Evolutionary conservation across 2,329 filamentous ascomycete species (phyloP).

Genomic region (Alternaria angustiovoidea): DNA sequence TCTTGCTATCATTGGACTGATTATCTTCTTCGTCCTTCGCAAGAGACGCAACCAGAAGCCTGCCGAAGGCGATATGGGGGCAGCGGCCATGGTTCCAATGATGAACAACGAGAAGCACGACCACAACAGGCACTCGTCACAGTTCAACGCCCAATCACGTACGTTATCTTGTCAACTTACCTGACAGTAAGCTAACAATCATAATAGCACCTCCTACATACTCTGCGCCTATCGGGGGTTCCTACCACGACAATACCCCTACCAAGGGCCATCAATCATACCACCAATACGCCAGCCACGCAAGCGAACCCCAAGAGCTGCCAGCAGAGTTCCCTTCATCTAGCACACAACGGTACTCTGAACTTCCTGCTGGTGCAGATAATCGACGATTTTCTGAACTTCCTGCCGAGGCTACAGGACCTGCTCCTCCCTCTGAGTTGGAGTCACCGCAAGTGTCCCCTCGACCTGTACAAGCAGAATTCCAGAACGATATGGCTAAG

Average conservation of each 20-base stretch:
- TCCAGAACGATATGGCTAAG: conserved; percentile 19
- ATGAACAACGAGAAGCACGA: conserved; percentile 23
- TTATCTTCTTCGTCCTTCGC: conserved; percentile 35
- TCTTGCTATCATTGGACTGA: conserved; percentile 32
- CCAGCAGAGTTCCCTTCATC: conserved; percentile 19
- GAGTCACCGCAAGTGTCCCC: conserved; percentile 33
- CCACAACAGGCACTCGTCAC: conserved; percentile 12
- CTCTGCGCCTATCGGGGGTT: conserved; percentile 28
- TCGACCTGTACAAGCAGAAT: conserved; percentile 21
- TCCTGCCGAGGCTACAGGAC: conserved; percentile 18
- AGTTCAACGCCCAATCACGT: conserved; percentile 35
- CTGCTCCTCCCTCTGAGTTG: conserved; percentile 21
- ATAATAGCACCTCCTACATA: conserved; percentile 38
- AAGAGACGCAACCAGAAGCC: conserved; percentile 21
- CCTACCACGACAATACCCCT: conserved; percentile 20
- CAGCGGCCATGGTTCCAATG: conserved; percentile 21
- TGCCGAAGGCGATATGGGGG: conserved; percentile 8
- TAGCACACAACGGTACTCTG: conserved; percentile 24
- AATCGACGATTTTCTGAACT: conserved; percentile 31
- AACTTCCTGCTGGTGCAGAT: conserved; percentile 31
- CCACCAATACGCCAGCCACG: conserved; percentile 26
- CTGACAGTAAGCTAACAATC: conserved; percentile 13
- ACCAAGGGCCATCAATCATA: conserved; percentile 23
- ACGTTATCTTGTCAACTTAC: conserved; percentile 3
- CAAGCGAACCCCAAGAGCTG: conserved; percentile 29